phyloP scores from a whole-genome alignment of 2,329 filamentous ascomycete genomes.

The Cephalotrichum gorgonifer region DNA sequence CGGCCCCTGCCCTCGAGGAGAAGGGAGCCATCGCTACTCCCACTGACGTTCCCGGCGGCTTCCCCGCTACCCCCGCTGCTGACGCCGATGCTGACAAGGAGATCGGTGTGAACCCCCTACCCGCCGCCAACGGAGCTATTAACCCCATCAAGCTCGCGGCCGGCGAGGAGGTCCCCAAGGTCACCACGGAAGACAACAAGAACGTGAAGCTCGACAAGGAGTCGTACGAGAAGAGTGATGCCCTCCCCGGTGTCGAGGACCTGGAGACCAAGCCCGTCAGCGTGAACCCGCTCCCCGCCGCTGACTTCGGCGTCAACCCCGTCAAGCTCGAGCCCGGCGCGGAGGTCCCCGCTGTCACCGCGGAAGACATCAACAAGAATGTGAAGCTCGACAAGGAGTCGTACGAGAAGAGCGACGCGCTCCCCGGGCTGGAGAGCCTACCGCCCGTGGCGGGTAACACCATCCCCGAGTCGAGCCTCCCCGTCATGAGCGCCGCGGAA shows the following conservation, averaged over 20 bases:
- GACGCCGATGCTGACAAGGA: slow-evolving; percentile 37
- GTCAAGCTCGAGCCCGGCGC: slow-evolving; percentile 71
- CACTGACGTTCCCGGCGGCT: slow-evolving; percentile 31
- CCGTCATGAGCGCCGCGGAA: slow-evolving; percentile 24
- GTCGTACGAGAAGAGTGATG: slow-evolving; percentile 75
- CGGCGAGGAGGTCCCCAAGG: slow-evolving; percentile 64
- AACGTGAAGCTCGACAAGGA: slow-evolving; percentile 72
- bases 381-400: slow-evolving; percentile 74
- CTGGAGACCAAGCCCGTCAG: slow-evolving; percentile 34
- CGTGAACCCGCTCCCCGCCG: slow-evolving; percentile 52
- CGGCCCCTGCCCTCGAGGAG: slow-evolving; percentile 26
- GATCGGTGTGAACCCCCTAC: slow-evolving; percentile 53
- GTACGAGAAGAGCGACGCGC: slow-evolving; percentile 69
- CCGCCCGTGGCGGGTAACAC: slow-evolving; percentile 50
- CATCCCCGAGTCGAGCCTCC: slow-evolving; percentile 76
- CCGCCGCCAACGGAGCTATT: slow-evolving; percentile 51
- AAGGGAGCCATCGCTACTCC: slow-evolving; percentile 47
- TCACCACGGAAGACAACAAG: slow-evolving; percentile 56
- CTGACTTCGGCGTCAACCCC: slow-evolving; percentile 62
- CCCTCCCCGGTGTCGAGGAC: slow-evolving; percentile 23
- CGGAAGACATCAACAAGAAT: slow-evolving; percentile 59
- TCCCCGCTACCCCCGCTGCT: slow-evolving; percentile 56
- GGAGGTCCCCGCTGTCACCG: slow-evolving; percentile 60
- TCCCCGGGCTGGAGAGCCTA: slow-evolving; percentile 37
- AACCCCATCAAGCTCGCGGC: slow-evolving; percentile 74